Evolutionary conservation across 2,329 filamentous ascomycete genomes (phyloP), one percentile per base, ranked within the genome.

Genomic region (Chrysosporium queenslandicum): DNA sequence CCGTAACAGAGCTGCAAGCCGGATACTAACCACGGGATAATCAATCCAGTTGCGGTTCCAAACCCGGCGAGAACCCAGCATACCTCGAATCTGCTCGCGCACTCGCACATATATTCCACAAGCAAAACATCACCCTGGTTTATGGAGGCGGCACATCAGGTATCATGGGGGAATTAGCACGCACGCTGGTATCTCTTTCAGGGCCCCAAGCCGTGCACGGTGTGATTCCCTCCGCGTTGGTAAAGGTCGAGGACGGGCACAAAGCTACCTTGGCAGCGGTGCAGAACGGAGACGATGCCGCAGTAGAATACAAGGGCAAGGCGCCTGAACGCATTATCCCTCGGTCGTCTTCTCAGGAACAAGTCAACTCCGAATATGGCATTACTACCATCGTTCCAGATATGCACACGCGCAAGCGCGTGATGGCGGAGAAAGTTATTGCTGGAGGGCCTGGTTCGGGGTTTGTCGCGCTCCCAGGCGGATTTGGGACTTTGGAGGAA

Each of bases 401-500:
- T 66, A 98, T 98, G 92, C 92, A 98, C 71, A 90, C 87, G 39
- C 82, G 92, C 58, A 98, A 98, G 75, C 81, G 86, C 60, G 77
- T 92, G 73, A 97, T 98, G 92, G 91, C 90, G 5, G 76, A 82
- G 61, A 86, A 91, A 67, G 89, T 97, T 14, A 78, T 94, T 21
- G 78, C 80, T 18, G 88, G 88, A 23, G 90, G 86, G 0, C 81
- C 83, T 0, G 91, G 91, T 0, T 85, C 82, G 53, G 91, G 91
- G 11, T 98, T 98, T 71, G 81, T 98, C 37, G 89, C 89, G 25
- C 73, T 98, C 54, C 81, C 80, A 52, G 91, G 91, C 40, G 92
- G 92, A 0, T 98, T 91, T 68, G 92, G 92, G 18, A 98, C 92
- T 1, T 78, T 97, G 66, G 92, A 98, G 73, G 92, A 98, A 75